Evolutionary conservation across 345 rosid genomes (phyloP).

Genomic region (Aquilaria malaccensis): DNA sequence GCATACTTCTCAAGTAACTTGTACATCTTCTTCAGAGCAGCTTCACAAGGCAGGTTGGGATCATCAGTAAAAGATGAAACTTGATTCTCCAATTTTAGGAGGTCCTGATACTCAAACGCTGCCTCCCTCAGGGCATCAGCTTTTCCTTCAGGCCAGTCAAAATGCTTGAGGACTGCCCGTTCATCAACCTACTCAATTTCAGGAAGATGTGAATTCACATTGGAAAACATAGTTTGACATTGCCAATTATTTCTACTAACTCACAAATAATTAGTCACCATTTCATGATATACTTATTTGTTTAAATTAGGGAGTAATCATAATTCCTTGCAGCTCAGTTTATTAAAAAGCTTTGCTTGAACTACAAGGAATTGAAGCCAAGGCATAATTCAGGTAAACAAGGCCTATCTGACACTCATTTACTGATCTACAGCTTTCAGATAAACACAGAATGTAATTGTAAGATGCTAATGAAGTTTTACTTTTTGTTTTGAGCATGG

Average conservation of each 20-base stretch:
- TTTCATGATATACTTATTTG: neutral
- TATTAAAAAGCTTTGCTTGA: too few relatives aligned
- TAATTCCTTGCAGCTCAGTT: too few relatives aligned
- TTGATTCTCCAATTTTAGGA: slow-evolving; percentile 79
- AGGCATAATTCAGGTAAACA: too few relatives aligned
- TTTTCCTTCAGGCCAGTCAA: slow-evolving; percentile 99
- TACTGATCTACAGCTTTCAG: too few relatives aligned
- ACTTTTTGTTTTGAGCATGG: too few relatives aligned
- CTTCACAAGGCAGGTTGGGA: slow-evolving; percentile 74
- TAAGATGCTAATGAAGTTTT: too few relatives aligned
- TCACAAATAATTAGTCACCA: neutral
- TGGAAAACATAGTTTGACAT: neutral
- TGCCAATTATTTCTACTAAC: neutral
- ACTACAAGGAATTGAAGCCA: too few relatives aligned
- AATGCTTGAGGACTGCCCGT: slow-evolving; percentile 96
- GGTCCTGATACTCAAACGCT: slow-evolving; percentile 94
- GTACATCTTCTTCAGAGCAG: slow-evolving; percentile 91
- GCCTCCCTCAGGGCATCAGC: slow-evolving; percentile 97
- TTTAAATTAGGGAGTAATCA: too few relatives aligned
- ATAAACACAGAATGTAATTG: too few relatives aligned
- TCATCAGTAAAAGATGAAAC: slow-evolving; percentile 76
- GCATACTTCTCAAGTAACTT: slow-evolving; percentile 90
- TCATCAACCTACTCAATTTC: slow-evolving; percentile 69
- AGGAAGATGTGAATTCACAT: neutral
- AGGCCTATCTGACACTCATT: too few relatives aligned